Percentiles rank a stretch among this genome's conserved stretches.
These are phyloP conservation scores for Fraxinus albicans DNA, from an alignment of 305 asterid genomes.

Conservation along the genomic window DNA sequence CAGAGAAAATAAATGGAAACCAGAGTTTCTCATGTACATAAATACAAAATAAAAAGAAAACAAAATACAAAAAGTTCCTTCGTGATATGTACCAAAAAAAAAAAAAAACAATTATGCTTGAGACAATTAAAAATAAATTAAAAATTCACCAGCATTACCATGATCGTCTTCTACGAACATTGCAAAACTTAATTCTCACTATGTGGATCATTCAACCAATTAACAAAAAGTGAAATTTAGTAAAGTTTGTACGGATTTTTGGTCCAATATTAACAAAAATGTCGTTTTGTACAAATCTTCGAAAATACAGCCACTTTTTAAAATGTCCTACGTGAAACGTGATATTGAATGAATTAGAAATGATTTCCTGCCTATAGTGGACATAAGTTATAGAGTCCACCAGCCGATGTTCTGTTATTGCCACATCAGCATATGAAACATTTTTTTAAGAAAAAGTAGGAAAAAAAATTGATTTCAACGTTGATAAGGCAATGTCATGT, in stretches of 20 bases:
- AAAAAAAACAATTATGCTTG: background rate
- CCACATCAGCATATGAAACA: too few species aligned
- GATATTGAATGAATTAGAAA: background rate
- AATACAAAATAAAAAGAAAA: too few species aligned
- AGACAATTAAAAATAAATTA: background rate
- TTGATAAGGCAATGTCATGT: too few species aligned
- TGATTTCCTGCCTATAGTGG: too few species aligned
- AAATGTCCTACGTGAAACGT: background rate
- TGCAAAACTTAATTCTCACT: background rate
- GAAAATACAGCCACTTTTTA: background rate
- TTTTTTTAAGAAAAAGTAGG: too few species aligned
- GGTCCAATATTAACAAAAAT: background rate
- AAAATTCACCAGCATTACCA: background rate
- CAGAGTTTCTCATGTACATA: background rate
- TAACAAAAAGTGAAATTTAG: background rate
- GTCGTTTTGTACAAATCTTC: background rate
- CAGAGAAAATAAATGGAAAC: background rate
- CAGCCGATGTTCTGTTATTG: too few species aligned
- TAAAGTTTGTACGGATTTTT: background rate
- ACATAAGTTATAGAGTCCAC: too few species aligned
- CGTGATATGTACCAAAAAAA: too few species aligned
- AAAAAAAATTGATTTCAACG: too few species aligned
- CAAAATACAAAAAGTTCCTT: background rate
- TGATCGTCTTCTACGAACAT: background rate
- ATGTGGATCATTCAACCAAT: background rate